Percentiles rank a stretch among this genome's conserved stretches.
Evolutionary conservation across 2,329 filamentous ascomycete genomes (phyloP).

Genomic region (Zarea fungicola): DNA sequence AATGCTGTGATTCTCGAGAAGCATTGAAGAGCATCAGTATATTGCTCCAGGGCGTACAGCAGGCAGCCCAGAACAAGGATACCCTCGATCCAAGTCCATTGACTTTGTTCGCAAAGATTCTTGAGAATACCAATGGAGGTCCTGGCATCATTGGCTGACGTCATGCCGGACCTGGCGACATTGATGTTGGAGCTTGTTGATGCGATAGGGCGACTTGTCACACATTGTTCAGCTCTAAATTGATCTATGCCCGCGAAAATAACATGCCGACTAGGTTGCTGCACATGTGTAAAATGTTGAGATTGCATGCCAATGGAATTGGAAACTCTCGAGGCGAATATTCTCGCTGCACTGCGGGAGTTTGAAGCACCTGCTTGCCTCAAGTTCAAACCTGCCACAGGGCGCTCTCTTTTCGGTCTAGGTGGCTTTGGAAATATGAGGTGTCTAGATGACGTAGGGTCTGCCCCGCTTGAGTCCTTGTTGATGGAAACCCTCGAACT

Average conservation of each 20-base stretch:
- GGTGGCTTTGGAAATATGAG: constrained; percentile 48
- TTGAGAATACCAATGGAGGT: constrained; percentile 67
- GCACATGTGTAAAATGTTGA: constrained; percentile 2
- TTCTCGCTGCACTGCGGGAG: background rate
- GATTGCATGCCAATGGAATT: background rate
- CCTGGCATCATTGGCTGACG: constrained; percentile 51
- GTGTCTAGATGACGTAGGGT: constrained; percentile 40
- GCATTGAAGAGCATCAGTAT: constrained; percentile 70
- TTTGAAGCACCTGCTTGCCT: background rate
- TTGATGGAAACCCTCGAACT: constrained; percentile 44
- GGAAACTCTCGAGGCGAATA: background rate
- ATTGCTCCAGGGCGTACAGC: constrained; percentile 82
- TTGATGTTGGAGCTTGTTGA: background rate
- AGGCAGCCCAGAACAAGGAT: constrained; percentile 88
- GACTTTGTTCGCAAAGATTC: constrained; percentile 70
- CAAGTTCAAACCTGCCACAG: background rate
- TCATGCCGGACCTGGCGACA: constrained; percentile 15
- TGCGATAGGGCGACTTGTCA: background rate
- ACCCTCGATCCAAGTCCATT: constrained; percentile 87
- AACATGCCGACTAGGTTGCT: background rate
- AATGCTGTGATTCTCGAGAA: constrained; percentile 59
- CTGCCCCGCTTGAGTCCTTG: constrained; percentile 30
- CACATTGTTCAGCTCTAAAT: constrained; percentile 21
- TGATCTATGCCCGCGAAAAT: constrained; percentile 34
- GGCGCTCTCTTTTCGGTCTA: constrained; percentile 7